These are phyloP conservation scores for Hygrocybe coccinea DNA, from an alignment of 768 basidiomycete genomes.

Conservation along the genomic window DNA sequence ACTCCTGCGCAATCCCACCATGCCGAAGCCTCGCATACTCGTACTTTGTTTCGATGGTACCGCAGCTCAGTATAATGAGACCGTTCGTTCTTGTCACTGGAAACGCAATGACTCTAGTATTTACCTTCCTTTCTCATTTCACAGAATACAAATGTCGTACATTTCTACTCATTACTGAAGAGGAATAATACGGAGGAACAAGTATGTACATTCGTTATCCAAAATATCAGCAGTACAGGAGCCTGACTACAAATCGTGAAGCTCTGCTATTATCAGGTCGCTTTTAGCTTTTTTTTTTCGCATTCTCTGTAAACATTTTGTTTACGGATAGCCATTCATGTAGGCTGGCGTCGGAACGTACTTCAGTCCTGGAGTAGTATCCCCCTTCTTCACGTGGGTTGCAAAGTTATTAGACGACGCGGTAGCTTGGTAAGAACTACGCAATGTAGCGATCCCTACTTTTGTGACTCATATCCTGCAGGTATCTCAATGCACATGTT, in stretches of 20 bases:
- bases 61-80: conserved; percentile 42
- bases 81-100: conserved; percentile 31
- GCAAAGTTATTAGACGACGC: conserved; percentile 65
- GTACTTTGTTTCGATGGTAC: conserved; percentile 74
- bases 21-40: conserved; percentile 37
- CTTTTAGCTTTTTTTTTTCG: conserved; percentile 4
- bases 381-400: conserved; percentile 51
- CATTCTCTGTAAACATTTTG: neutral
- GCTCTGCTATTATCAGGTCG: conserved; percentile 67
- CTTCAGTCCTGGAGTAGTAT: conserved; percentile 61
- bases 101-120: neutral
- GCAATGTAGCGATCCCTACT: neutral
- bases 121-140: neutral
- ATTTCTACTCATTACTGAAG: conserved; percentile 62
- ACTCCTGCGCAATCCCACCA: neutral
- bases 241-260: neutral
- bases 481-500: conserved; percentile 69
- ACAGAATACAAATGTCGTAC: conserved; percentile 66
- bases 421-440: conserved; percentile 58
- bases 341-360: conserved; percentile 48
- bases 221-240: neutral
- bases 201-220: neutral
- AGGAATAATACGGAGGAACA: conserved; percentile 56
- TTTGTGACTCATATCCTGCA: conserved; percentile 19
- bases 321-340: conserved; percentile 10